A percentile compares a stretch with the other conserved stretches of the same genome.
Conservation (phyloP, 805 yeast genomes). For the Clavispora santaluciae region DNA sequence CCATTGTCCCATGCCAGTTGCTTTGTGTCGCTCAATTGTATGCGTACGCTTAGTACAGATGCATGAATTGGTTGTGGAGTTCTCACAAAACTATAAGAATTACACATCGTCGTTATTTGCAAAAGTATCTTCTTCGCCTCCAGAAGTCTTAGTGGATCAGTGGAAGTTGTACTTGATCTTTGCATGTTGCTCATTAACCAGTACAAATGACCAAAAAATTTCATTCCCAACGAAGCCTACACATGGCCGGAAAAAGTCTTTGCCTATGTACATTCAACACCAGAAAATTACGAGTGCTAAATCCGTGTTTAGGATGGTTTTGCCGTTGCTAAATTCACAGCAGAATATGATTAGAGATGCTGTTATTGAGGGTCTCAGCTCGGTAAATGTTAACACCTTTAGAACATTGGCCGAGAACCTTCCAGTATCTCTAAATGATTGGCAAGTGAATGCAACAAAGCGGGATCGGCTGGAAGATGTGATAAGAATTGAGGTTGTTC, state of each 20-base stretch:
- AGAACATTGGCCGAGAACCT: constrained; percentile 73
- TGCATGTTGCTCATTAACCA: constrained; percentile 86
- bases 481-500: constrained; percentile 71
- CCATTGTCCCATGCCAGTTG: constrained; percentile 88
- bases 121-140: constrained; percentile 35
- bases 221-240: constrained; percentile 42
- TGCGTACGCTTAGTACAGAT: constrained; percentile 85
- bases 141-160: constrained; percentile 73
- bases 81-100: constrained; percentile 43
- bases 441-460: constrained; percentile 35
- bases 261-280: constrained; percentile 79
- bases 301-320: constrained; percentile 79
- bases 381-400: constrained; percentile 86
- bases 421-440: constrained; percentile 51
- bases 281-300: constrained; percentile 91
- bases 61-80: constrained; percentile 60
- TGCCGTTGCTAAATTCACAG: constrained; percentile 71
- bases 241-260: constrained; percentile 72
- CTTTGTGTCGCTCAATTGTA: constrained; percentile 84
- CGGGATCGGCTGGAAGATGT: constrained; percentile 35
- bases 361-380: constrained; percentile 81
- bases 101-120: constrained; percentile 34
- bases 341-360: constrained; percentile 76
- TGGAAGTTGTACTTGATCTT: constrained; percentile 87
- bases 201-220: constrained; percentile 80